These are phyloP conservation scores for Colletotrichum cordylinicola DNA, from an alignment of 2,329 filamentous ascomycete genomes.

Conservation along the genomic window DNA sequence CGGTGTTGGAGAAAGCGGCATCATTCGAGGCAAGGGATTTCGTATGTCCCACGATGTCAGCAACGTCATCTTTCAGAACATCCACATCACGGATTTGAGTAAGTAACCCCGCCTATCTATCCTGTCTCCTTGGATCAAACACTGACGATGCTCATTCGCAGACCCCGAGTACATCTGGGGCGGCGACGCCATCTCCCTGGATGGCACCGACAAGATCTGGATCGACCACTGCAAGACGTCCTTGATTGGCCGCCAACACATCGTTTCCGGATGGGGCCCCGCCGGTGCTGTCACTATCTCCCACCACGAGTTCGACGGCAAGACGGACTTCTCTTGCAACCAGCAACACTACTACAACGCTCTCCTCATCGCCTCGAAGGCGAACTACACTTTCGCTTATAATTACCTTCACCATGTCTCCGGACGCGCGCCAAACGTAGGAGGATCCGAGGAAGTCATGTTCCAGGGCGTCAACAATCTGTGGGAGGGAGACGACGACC, in stretches of 20 bases:
- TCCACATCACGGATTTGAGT: neutral
- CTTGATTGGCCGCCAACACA: neutral
- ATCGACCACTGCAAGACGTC: neutral
- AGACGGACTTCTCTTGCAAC: slow-evolving; percentile 48
- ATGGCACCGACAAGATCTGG: neutral
- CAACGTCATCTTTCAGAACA: neutral
- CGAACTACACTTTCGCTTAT: slow-evolving; percentile 45
- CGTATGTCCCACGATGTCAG: neutral
- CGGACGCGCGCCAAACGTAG: neutral
- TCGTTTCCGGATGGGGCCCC: neutral
- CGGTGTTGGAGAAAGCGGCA: neutral
- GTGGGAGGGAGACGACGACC: neutral
- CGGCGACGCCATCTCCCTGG: neutral
- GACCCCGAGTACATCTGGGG: neutral
- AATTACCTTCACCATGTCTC: slow-evolving; percentile 48
- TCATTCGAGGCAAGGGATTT: neutral
- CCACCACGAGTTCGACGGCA: slow-evolving; percentile 51
- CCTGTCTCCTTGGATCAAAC: too few species aligned
- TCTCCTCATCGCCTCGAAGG: slow-evolving; percentile 42
- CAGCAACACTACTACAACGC: slow-evolving; percentile 53
- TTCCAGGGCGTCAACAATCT: neutral
- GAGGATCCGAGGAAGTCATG: neutral
- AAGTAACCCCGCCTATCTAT: neutral
- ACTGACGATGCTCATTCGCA: neutral
- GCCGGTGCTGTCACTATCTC: slow-evolving; percentile 12